Conservation (phyloP, 371 early-diverging fungal genomes). For the Rhizopus microsporus region DNA sequence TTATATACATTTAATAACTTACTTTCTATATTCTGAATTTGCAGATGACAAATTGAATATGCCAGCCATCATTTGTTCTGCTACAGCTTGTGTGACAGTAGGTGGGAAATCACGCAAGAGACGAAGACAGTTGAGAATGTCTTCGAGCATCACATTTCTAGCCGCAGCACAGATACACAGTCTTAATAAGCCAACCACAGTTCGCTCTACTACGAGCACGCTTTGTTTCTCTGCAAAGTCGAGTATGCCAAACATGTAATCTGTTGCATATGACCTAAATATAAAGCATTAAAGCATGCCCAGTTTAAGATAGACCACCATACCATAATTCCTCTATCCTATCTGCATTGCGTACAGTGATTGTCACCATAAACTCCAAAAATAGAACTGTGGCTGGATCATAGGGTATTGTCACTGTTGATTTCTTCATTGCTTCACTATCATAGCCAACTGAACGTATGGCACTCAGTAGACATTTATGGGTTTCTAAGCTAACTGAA, state of each 20-base stretch:
- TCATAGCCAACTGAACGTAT: conserved; percentile 51
- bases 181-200: conserved; percentile 73
- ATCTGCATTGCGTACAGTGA: conserved; percentile 75
- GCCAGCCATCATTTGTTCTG: conserved; percentile 83
- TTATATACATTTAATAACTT: conserved; percentile 12
- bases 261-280: conserved; percentile 65
- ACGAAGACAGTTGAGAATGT: conserved; percentile 66
- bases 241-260: conserved; percentile 68
- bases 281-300: not conserved
- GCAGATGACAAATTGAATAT: conserved; percentile 61
- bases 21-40: conserved; percentile 51
- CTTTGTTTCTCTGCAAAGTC: conserved; percentile 71
- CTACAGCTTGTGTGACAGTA: conserved; percentile 67
- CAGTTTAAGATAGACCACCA: conserved; percentile 13
- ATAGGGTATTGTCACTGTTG: conserved; percentile 53
- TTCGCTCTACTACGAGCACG: conserved; percentile 71
- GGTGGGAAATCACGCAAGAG: conserved; percentile 64
- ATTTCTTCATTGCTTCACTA: conserved; percentile 33
- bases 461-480: conserved; percentile 59
- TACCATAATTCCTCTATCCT: conserved; percentile 66
- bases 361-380: conserved; percentile 74
- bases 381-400: conserved; percentile 74
- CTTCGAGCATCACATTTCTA: conserved; percentile 53
- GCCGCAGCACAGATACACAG: conserved; percentile 73
- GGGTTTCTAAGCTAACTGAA: conserved; percentile 65